Evolutionary conservation across 148 eudicot species (phyloP), one percentile per base, ranked within the genome.

Genomic region (Chenopodium formosanum): DNA sequence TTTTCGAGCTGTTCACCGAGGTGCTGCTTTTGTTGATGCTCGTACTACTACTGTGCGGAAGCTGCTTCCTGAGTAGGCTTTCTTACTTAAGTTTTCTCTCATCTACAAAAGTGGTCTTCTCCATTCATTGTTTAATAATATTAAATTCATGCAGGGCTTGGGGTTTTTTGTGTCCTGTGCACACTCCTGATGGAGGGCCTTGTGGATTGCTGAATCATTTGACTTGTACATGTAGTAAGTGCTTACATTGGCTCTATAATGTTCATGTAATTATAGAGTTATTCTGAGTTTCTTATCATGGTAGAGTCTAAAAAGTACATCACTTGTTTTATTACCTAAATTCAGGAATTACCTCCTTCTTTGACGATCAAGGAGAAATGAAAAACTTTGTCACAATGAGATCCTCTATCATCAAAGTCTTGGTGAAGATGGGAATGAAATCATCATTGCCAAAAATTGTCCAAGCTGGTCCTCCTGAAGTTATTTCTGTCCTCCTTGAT

Each of bases 121-220:
- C 7, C 1, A 52, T 8, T 47, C 5, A n/a, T 47, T 22, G 44
- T 73, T 31, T 63, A 23, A 20, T 50, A 64, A 50, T 47, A 14
- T 5, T 29, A 44, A 1, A 44, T 40, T 37, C 77, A 27, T 86
- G 80, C 95, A 96, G 99, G 80, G 76, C 97, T 46, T 96, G 99
- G 98, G 99, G 99, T 34, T 96, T 96, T 83, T 89, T 96, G 73
- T 96, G 99, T 79, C 99, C 99, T 82, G 98, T 96, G 78, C 99
- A 96, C 92, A 96, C 99, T 7, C 99, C 99, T 85, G 99, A 96
- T 83, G 99, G 99, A 77, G 95, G 88, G 83, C 99, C 98, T 12
- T 96, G 99, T 89, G 99, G 99, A 58, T 86, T 96, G 85, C 91
- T 96, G 29, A 96, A 96, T 81, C 99, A 96, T 89, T 78, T 96